Evolutionary conservation across 768 basidiomycete genomes (phyloP), one percentile per base, ranked within the genome.

Genomic region (Mycena maculata): DNA sequence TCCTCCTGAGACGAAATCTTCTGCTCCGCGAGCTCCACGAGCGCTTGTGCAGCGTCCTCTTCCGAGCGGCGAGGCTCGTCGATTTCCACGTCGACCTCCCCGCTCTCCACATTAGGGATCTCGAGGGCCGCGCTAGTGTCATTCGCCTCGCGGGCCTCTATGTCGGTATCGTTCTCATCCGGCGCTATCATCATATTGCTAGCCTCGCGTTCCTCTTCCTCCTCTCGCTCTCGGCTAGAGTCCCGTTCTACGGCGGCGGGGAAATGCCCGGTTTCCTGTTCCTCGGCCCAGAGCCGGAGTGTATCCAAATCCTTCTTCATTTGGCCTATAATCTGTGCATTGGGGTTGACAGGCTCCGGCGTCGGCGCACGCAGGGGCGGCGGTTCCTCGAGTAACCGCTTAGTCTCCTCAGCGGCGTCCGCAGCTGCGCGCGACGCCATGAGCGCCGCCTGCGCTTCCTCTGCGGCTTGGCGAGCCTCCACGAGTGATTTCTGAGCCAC

Each of bases 361-460:
- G 61, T 67, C 12, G 65, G 69, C 20, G 41, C 28, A 16, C 65
- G 59, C 1, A 58, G 54, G 30, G 56, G 64, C 20, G 65, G 56
- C 12, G 69, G 69, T 27, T 55, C 58, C 38, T 67, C 62, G 3
- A 71, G 62, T 3, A 71, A 45, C 22, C 58, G 31, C 30, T 67
- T 71, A 3, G 65, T 71, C 59, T 63, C 63, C 58, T 63, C 69
- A 1, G 60, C 65, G 15, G 69, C 65, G 23, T 67, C 69, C 23
- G 62, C 53, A 1, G 69, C 54, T 11, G 54, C 61, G 4, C 63
- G 62, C 11, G 69, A 63, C 27, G 65, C 53, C 4, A 36, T 36
- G 3, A 63, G 49, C 11, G 63, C 53, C 3, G 58, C 49, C 25
- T 49, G 56, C 4, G 67, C 67, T 42, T 68, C 66, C 30, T 59